A percentile compares a stretch with the other conserved stretches of the same genome.
phyloP scores from a whole-genome alignment of 1,284 basidiomycete genomes.

The Ceratobasidium sp. region DNA sequence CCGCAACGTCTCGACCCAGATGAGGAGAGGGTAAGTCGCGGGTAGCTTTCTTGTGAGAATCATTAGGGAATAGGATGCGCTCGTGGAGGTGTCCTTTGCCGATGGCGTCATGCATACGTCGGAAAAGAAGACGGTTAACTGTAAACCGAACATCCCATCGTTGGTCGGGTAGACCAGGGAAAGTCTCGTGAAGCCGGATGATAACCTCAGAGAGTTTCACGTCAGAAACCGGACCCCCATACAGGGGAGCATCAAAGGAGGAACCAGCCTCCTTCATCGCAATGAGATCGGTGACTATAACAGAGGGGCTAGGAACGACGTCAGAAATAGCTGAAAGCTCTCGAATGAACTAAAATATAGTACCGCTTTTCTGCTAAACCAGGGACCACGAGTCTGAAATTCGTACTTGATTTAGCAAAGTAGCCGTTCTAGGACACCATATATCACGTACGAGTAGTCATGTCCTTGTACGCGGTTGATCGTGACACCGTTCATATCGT shows the following conservation, averaged over 20 bases:
- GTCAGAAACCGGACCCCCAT: slow-evolving; percentile 66
- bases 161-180: slow-evolving; percentile 54
- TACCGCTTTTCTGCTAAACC: slow-evolving; percentile 68
- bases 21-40: slow-evolving; percentile 1
- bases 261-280: slow-evolving; percentile 63
- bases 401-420: no score
- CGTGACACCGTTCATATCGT: slow-evolving; percentile 61
- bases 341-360: neutral
- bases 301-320: slow-evolving; percentile 60
- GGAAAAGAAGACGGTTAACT: slow-evolving; percentile 63
- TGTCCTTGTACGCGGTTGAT: slow-evolving; percentile 52
- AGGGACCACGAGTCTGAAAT: slow-evolving; percentile 66
- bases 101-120: slow-evolving; percentile 68
- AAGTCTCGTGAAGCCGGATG: slow-evolving; percentile 62
- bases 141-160: slow-evolving; percentile 65
- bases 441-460: slow-evolving; percentile 42
- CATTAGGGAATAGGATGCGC: slow-evolving; percentile 59
- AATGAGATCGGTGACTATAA: slow-evolving; percentile 52
- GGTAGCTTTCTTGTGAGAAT: slow-evolving; percentile 49
- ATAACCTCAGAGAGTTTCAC: slow-evolving; percentile 64
- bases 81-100: slow-evolving; percentile 56
- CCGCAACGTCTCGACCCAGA: slow-evolving; percentile 54
- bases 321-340: no score
- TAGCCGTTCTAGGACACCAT: no score
- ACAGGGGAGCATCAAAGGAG: slow-evolving; percentile 60